A percentile compares a stretch with the other conserved stretches of the same genome.
These are phyloP conservation scores for Oryza meyeriana DNA, from an alignment of 176 grass and related monocot genomes.

Conservation along the genomic window DNA sequence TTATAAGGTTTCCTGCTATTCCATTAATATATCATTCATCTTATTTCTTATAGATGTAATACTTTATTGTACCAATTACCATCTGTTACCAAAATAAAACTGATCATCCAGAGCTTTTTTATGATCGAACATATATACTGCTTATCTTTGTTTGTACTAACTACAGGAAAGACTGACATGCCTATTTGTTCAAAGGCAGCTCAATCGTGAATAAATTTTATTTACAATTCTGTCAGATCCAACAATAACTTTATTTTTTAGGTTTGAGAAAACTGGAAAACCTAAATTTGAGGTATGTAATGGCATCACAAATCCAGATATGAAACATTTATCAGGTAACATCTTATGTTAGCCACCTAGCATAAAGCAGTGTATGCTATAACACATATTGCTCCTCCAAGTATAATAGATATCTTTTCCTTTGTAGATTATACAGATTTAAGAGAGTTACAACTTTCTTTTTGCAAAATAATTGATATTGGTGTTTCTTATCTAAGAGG, in stretches of 20 bases:
- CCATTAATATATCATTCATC: constrained; percentile 3
- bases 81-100: not conserved
- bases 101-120: not conserved
- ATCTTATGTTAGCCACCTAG: constrained; percentile 1
- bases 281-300: too few relatives aligned
- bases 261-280: too few relatives aligned
- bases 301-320: too few relatives aligned
- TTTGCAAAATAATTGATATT: constrained; percentile 72
- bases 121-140: not conserved
- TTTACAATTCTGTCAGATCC: not conserved
- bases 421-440: constrained; percentile 70
- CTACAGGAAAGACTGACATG: not conserved
- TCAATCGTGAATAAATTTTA: not conserved
- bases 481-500: constrained; percentile 82
- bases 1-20: constrained; percentile 68
- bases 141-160: constrained; percentile 14
- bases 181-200: constrained; percentile 3
- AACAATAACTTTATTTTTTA: too few relatives aligned
- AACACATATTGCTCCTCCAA: not conserved
- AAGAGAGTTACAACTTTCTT: constrained; percentile 75
- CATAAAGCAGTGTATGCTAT: constrained; percentile 6
- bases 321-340: too few relatives aligned
- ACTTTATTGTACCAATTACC: not conserved
- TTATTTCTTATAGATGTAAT: constrained; percentile 6
- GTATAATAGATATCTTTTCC: constrained; percentile 7